Evolutionary conservation across 2,329 filamentous ascomycete species (phyloP).

Genomic region (Claviceps quebecensis): DNA sequence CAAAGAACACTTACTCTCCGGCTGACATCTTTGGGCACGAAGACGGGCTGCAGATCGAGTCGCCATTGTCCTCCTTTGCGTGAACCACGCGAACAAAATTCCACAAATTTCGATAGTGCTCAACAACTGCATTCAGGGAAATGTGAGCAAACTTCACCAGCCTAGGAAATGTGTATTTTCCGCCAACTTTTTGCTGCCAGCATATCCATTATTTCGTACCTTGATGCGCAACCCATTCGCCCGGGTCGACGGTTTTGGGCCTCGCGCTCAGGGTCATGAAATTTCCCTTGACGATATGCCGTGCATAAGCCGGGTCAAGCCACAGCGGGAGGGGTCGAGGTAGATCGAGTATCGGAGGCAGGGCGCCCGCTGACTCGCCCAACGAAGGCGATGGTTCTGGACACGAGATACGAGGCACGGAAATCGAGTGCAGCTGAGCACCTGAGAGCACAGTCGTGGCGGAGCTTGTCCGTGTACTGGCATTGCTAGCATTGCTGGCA

Average conservation of each 20-base stretch:
- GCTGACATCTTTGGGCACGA: slow-evolving; percentile 89
- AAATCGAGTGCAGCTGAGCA: background rate
- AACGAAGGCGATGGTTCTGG: background rate
- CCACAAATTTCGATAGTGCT: slow-evolving; percentile 80
- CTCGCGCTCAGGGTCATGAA: slow-evolving; percentile 91
- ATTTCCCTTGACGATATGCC: slow-evolving; percentile 89
- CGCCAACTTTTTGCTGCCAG: background rate
- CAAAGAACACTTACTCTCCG: slow-evolving; percentile 45
- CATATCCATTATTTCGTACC: slow-evolving; percentile 40
- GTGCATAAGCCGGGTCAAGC: slow-evolving; percentile 61
- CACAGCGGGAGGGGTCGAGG: slow-evolving; percentile 58
- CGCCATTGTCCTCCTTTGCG: slow-evolving; percentile 65
- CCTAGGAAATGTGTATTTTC: background rate
- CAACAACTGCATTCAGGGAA: slow-evolving; percentile 49
- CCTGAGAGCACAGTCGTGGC: background rate
- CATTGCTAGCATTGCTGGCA: slow-evolving; percentile 3
- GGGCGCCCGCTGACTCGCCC: background rate
- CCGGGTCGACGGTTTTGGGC: slow-evolving; percentile 87
- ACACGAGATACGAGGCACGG: background rate
- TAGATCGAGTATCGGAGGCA: slow-evolving; percentile 2
- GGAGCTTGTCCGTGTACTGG: background rate
- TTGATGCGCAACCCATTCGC: slow-evolving; percentile 93
- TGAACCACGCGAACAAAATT: slow-evolving; percentile 82
- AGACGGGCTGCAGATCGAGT: slow-evolving; percentile 67
- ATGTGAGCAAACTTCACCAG: background rate